phyloP scores from a whole-genome alignment of 202 grass and related monocot species.

The Schoenoplectus tabernaemontani region DNA sequence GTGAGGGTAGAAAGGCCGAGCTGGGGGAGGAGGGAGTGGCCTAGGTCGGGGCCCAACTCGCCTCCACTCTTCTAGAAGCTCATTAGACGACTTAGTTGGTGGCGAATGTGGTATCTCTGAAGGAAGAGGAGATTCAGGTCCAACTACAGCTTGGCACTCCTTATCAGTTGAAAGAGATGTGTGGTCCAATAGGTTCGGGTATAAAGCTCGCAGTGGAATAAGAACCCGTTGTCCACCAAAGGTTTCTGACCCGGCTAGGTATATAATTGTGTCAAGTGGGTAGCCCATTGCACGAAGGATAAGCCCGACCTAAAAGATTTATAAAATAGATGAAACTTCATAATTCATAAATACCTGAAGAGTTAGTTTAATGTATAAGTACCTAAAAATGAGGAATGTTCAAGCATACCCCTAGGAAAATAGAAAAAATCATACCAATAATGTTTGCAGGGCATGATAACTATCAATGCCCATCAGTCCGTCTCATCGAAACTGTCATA shows the following conservation, averaged over 20 bases:
- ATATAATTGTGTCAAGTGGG: slow-evolving; percentile 79
- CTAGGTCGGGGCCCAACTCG: slow-evolving; percentile 71
- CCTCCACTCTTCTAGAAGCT: slow-evolving; percentile 88
- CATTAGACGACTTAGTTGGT: slow-evolving; percentile 53
- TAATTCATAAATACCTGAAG: neutral
- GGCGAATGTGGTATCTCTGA: slow-evolving; percentile 51
- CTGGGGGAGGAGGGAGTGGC: slow-evolving; percentile 82
- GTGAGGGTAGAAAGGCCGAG: slow-evolving; percentile 83
- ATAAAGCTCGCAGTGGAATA: slow-evolving; percentile 82
- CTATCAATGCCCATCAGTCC: neutral
- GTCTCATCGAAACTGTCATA: neutral
- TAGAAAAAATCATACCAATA: neutral
- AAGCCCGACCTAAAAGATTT: slow-evolving; percentile 64
- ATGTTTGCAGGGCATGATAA: neutral
- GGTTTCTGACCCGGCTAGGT: slow-evolving; percentile 85
- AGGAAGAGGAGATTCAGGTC: slow-evolving; percentile 61
- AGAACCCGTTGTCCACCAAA: slow-evolving; percentile 91
- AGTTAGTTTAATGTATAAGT: no score
- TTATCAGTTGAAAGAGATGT: slow-evolving; percentile 64
- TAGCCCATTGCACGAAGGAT: slow-evolving; percentile 90
- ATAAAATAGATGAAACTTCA: neutral
- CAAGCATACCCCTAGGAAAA: neutral
- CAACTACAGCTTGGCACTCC: slow-evolving; percentile 61
- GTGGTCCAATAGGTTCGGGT: slow-evolving; percentile 73
- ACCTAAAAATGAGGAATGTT: neutral